phyloP scores from a whole-genome alignment of 2,329 filamentous ascomycete species.

The Elsinoe australis region DNA sequence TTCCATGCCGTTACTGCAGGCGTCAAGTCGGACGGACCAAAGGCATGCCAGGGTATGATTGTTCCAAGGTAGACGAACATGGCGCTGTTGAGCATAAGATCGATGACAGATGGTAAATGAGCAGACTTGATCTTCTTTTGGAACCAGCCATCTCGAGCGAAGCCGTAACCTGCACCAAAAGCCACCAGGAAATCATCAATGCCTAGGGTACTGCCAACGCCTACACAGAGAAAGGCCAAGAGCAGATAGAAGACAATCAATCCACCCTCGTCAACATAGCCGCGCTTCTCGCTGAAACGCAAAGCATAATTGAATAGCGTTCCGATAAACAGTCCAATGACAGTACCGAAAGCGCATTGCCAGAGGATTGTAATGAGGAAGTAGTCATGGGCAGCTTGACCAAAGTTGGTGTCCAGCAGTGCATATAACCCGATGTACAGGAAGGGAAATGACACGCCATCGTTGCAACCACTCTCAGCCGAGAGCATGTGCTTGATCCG shows the following conservation, averaged over 20 bases:
- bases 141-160: slow-evolving; percentile 49
- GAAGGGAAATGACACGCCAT: slow-evolving; percentile 51
- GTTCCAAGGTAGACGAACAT: slow-evolving; percentile 52
- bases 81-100: slow-evolving; percentile 48
- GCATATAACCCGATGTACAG: slow-evolving; percentile 46
- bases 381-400: slow-evolving; percentile 43
- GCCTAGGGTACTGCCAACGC: slow-evolving; percentile 45
- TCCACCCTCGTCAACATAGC: slow-evolving; percentile 43
- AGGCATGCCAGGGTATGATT: slow-evolving; percentile 46
- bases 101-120: slow-evolving; percentile 44
- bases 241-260: slow-evolving; percentile 52
- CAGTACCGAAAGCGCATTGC: slow-evolving; percentile 45
- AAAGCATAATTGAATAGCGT: slow-evolving; percentile 42
- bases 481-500: slow-evolving; percentile 45
- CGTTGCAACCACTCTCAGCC: slow-evolving; percentile 50
- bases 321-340: slow-evolving; percentile 44
- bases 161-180: slow-evolving; percentile 49
- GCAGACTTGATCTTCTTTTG: slow-evolving; percentile 40
- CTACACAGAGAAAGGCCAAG: slow-evolving; percentile 45
- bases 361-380: slow-evolving; percentile 48
- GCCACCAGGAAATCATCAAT: slow-evolving; percentile 51
- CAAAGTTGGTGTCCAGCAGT: slow-evolving; percentile 34
- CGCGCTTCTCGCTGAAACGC: slow-evolving; percentile 39
- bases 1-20: slow-evolving; percentile 35
- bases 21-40: slow-evolving; percentile 34